Evolutionary conservation across 1,284 basidiomycete genomes (phyloP), one percentile per base, ranked within the genome.

Genomic region (Boletus subluridellus): DNA sequence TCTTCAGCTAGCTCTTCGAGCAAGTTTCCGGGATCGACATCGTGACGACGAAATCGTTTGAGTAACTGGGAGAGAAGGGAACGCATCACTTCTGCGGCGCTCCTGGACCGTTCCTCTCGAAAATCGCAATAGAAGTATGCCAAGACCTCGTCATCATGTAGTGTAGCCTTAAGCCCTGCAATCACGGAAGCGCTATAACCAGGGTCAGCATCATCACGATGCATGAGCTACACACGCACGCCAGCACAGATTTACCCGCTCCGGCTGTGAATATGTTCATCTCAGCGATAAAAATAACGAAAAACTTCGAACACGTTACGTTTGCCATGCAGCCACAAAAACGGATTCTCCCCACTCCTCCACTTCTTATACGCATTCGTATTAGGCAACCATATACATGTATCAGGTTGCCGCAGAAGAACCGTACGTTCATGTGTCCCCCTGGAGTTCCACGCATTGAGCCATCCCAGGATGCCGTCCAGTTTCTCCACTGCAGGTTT

Each of bases 291-390:
- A 6, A 6, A 48, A 7, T 0, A 2, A 7, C 2, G 8, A 44
- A 17, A 26, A 1, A 0, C 1, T 3, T 24, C 9, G 0, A 38
- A 17, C 10, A 28, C 17, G 4, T 10, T 45, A 63, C 58, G 17
- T 52, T 66, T 66, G 1, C 63, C 62, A 17, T 59, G 50, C 15
- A 64, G 11, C 65, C 65, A 66, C n/a, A 66, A 14, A 46, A 64
- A 64, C 0, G 62, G 55, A 28, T 46, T 26, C 4, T 60, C 28
- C 0, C 24, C 35, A 3, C 15, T 39, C 47, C 37, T 66, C 65
- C 63, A 66, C 6, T 11, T 37, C 32, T 52, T 59, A 10, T 49
- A 66, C 0, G 21, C 30, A 4, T 32, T 26, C 14, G 30, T 55
- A 4, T 48, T 52, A 17, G 24, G 47, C 11, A 66, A 17, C 63